Evolutionary conservation across 768 basidiomycete genomes (phyloP).

Genomic region (Strobilomyces echinocephalus): DNA sequence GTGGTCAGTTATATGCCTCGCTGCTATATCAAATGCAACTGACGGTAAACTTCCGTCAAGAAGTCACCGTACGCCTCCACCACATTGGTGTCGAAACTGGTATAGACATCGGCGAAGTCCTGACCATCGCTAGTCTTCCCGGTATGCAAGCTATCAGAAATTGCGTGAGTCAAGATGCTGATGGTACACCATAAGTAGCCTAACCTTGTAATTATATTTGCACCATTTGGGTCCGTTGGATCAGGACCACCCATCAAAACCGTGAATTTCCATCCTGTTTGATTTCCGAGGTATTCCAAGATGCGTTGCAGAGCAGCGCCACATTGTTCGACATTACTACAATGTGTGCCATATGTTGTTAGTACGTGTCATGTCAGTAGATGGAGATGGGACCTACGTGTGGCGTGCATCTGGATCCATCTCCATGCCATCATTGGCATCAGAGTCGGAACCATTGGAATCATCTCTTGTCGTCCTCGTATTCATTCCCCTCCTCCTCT

Average conservation of each 20-base stretch:
- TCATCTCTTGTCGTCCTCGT: background rate
- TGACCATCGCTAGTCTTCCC: background rate
- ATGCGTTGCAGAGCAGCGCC: background rate
- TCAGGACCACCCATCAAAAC: background rate
- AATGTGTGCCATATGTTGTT: too few relatives aligned
- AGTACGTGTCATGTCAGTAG: too few relatives aligned
- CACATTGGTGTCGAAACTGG: background rate
- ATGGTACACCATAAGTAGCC: background rate
- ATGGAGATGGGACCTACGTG: too few relatives aligned
- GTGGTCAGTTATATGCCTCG: too few relatives aligned
- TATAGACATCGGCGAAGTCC: background rate
- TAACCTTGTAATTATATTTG: background rate
- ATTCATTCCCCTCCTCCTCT: background rate
- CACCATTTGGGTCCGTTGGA: background rate
- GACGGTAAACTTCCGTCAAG: background rate
- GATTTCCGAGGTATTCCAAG: background rate
- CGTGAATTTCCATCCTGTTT: background rate
- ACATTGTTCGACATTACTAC: background rate
- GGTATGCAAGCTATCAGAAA: background rate
- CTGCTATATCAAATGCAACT: too few relatives aligned
- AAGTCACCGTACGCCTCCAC: background rate
- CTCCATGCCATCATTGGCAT: background rate
- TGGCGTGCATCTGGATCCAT: too few relatives aligned
- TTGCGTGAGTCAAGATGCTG: too few relatives aligned
- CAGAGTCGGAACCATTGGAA: too few relatives aligned